These are phyloP conservation scores for Venturia asperata DNA, from an alignment of 2,329 filamentous ascomycete genomes.

Conservation along the genomic window DNA sequence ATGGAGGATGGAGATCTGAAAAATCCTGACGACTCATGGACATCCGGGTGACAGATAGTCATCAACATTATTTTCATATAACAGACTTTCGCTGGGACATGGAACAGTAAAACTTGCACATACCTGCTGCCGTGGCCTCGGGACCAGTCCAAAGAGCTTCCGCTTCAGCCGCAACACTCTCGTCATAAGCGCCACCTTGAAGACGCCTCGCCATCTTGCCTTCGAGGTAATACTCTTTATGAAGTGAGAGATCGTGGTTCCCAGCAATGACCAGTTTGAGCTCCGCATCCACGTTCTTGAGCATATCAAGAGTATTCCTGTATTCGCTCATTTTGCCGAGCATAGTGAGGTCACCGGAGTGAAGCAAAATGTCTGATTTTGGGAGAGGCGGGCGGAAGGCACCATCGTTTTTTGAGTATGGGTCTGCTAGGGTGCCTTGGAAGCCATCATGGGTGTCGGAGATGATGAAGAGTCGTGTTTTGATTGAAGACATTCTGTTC, in stretches of 20 bases:
- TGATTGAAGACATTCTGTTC: background rate
- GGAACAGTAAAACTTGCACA: background rate
- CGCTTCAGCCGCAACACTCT: slow-evolving; percentile 27
- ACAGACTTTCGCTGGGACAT: background rate
- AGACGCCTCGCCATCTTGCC: slow-evolving; percentile 25
- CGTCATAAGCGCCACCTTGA: slow-evolving; percentile 26
- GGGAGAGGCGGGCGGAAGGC: slow-evolving; percentile 31
- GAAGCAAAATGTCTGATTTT: slow-evolving; percentile 47
- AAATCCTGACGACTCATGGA: no score
- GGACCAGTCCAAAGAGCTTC: slow-evolving; percentile 43
- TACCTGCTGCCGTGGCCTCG: slow-evolving; percentile 33
- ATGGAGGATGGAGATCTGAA: no score
- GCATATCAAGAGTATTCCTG: slow-evolving; percentile 39
- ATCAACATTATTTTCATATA: no score
- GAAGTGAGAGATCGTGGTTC: slow-evolving; percentile 55
- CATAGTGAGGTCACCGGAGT: slow-evolving; percentile 54
- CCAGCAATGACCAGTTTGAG: slow-evolving; percentile 57
- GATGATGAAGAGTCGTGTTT: slow-evolving; percentile 11
- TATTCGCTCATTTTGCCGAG: slow-evolving; percentile 44
- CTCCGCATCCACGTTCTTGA: slow-evolving; percentile 44
- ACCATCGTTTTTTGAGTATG: slow-evolving; percentile 4
- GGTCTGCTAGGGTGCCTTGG: background rate
- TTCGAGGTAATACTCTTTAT: slow-evolving; percentile 41
- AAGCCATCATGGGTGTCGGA: slow-evolving; percentile 8
- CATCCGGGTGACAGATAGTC: no score